Evolutionary conservation across 768 basidiomycete species (phyloP).

Genomic region (Chalciporus sphaerocephalus): DNA sequence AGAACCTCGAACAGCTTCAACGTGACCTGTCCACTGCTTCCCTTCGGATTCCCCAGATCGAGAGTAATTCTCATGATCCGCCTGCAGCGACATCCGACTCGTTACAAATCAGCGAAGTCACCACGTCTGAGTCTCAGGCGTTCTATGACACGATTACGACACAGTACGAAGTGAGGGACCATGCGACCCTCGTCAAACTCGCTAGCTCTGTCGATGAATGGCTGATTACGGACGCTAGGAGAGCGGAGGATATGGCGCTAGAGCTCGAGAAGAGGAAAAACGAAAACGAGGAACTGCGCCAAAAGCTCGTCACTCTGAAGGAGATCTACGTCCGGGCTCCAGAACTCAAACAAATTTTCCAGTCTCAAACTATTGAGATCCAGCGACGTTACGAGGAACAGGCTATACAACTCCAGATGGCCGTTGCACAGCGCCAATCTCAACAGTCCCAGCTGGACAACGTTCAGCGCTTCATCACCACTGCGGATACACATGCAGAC

Average conservation of each 20-base stretch:
- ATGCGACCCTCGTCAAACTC: conserved; percentile 5
- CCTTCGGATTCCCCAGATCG: background rate
- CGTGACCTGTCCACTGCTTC: background rate
- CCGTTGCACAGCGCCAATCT: background rate
- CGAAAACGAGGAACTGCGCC: conserved; percentile 9
- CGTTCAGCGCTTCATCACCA: conserved; percentile 3
- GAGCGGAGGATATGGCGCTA: background rate
- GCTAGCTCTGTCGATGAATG: conserved; percentile 6
- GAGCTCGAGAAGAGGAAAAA: conserved; percentile 4
- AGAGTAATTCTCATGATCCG: background rate
- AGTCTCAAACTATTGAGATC: conserved; percentile 8
- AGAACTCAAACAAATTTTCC: conserved; percentile 9
- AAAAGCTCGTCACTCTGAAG: conserved; percentile 1
- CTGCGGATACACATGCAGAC: conserved; percentile 9
- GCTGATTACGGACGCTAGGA: conserved; percentile 5
- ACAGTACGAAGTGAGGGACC: conserved; percentile 1
- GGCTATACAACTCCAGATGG: background rate
- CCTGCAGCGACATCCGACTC: background rate
- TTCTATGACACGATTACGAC: background rate
- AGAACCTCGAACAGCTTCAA: background rate
- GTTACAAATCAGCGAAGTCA: background rate
- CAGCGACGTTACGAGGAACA: conserved; percentile 2
- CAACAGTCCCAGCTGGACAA: conserved; percentile 3
- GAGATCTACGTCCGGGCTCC: conserved; percentile 9
- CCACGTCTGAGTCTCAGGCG: background rate